These are phyloP conservation scores for Dactylellina leptospora DNA, from an alignment of 2,329 filamentous ascomycete species.

Conservation along the genomic window DNA sequence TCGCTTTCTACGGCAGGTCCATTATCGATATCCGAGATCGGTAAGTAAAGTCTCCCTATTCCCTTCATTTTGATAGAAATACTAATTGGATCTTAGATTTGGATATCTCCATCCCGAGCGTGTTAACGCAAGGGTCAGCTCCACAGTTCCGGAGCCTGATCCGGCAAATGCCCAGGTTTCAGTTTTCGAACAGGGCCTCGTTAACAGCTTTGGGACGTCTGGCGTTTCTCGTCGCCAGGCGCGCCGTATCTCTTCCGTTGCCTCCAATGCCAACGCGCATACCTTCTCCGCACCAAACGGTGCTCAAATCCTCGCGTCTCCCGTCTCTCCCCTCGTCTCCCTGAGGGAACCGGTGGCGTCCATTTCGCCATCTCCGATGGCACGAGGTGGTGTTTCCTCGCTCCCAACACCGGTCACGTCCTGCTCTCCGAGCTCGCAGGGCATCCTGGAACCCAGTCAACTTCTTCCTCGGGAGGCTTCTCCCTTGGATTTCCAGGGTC, in stretches of 20 bases:
- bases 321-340: too few species aligned
- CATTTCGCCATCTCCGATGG: neutral
- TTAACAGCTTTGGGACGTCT: slow-evolving; percentile 35
- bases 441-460: too few species aligned
- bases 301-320: too few species aligned
- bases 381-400: neutral
- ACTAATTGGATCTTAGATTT: slow-evolving; percentile 9
- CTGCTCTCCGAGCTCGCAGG: too few species aligned
- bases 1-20: slow-evolving; percentile 33
- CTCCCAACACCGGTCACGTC: neutral
- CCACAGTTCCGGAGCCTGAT: slow-evolving; percentile 3
- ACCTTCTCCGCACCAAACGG: too few species aligned
- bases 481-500: slow-evolving; percentile 3
- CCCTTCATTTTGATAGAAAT: neutral
- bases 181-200: slow-evolving; percentile 31
- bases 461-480: neutral
- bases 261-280: too few species aligned
- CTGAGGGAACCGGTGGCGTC: too few species aligned
- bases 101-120: slow-evolving; percentile 18
- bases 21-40: slow-evolving; percentile 21
- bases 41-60: neutral
- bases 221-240: slow-evolving; percentile 18
- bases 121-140: neutral
- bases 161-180: slow-evolving; percentile 1
- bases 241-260: slow-evolving; percentile 17